Conservation (phyloP, 2,329 filamentous ascomycete genomes). For the Arthrocladium fulminans region DNA sequence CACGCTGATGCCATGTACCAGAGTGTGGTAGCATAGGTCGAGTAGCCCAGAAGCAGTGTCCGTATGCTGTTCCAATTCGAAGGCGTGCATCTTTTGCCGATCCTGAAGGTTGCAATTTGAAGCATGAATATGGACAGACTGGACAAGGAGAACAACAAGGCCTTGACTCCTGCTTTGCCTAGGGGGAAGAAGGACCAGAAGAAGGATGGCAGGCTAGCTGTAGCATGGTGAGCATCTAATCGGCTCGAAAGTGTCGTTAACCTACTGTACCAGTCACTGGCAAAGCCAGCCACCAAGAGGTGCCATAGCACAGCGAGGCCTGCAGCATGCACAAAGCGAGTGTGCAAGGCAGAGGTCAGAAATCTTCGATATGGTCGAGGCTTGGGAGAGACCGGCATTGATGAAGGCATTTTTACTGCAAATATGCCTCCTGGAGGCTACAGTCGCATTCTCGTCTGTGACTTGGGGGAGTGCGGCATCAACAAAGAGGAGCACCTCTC, state of each 20-base stretch:
- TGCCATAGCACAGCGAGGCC: conserved; percentile 49
- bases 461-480: not conserved
- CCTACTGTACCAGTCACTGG: conserved; percentile 5
- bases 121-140: conserved; percentile 72
- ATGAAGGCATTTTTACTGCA: conserved; percentile 1
- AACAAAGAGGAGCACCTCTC: no score
- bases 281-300: not conserved
- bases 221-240: not conserved
- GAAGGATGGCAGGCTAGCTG: conserved; percentile 23
- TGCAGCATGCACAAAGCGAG: conserved; percentile 73
- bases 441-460: not conserved
- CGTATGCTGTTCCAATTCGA: conserved; percentile 58
- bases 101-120: conserved; percentile 74
- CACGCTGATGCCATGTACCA: conserved; percentile 73
- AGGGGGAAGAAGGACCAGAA: conserved; percentile 84
- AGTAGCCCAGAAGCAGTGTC: conserved; percentile 48
- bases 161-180: conserved; percentile 64
- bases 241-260: not conserved
- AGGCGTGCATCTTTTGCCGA: conserved; percentile 61
- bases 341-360: conserved; percentile 77
- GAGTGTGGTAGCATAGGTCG: conserved; percentile 59
- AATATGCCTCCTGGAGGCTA: not conserved
- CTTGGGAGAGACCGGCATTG: conserved; percentile 5
- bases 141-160: conserved; percentile 65
- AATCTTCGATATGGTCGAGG: conserved; percentile 68